Evolutionary conservation across 225 moss, liverwort and hornwort species (phyloP).

Genomic region (Lunularia cruciata): DNA sequence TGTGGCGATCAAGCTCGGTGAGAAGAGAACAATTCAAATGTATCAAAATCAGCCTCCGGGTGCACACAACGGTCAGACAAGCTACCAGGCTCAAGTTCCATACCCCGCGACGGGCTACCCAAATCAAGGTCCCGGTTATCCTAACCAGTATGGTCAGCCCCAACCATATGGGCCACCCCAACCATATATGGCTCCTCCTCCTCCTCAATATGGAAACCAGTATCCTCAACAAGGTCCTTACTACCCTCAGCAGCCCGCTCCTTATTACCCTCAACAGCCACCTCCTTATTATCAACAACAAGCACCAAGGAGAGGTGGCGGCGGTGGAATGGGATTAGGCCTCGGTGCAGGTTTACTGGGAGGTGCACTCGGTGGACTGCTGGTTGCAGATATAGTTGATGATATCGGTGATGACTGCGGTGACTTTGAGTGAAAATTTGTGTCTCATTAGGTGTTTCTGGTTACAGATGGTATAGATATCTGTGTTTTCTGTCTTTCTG

Average conservation of each 20-base stretch:
- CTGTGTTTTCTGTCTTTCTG: no score
- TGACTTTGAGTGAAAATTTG: no score
- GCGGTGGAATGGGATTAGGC: conserved; percentile 24
- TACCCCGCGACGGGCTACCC: conserved; percentile 19
- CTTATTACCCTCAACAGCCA: conserved; percentile 14
- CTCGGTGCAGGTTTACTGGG: conserved; percentile 32
- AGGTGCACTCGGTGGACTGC: conserved; percentile 29
- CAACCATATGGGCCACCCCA: conserved; percentile 14
- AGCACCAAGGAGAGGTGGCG: background rate
- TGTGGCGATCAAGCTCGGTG: conserved; percentile 57
- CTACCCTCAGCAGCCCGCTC: conserved; percentile 21
- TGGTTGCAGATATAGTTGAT: conserved; percentile 25
- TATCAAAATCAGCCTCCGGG: conserved; percentile 8
- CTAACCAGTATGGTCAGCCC: conserved; percentile 1
- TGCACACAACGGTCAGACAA: background rate
- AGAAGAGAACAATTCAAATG: conserved; percentile 24
- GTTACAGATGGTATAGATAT: no score
- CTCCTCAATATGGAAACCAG: conserved; percentile 2
- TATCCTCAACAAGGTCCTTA: conserved; percentile 17
- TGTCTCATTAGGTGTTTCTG: no score
- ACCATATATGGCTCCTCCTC: conserved; percentile 7
- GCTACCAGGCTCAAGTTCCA: background rate
- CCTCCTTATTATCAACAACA: conserved; percentile 21
- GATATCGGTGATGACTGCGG: conserved; percentile 20
- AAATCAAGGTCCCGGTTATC: background rate